These are phyloP conservation scores for Corylus americana DNA, from an alignment of 306 rosid genomes.

Conservation along the genomic window DNA sequence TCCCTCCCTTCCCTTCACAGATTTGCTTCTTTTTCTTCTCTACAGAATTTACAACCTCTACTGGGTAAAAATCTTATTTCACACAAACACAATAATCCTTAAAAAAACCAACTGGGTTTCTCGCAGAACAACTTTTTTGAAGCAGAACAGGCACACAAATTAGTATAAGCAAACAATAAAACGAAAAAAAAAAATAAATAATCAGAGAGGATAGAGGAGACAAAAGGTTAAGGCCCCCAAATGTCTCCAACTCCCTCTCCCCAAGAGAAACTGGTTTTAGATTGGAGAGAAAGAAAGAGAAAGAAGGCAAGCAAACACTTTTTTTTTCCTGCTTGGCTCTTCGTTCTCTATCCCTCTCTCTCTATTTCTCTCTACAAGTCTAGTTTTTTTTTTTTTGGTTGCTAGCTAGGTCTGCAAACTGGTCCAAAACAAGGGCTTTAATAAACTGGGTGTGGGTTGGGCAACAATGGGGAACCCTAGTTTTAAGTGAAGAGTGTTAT, in stretches of 20 bases:
- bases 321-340: conserved; percentile 44
- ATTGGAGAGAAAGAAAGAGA: conserved; percentile 65
- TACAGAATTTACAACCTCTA: conserved; percentile 1
- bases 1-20: not conserved
- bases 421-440: conserved; percentile 15
- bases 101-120: conserved; percentile 26
- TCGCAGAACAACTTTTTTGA: conserved; percentile 8
- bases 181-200: not conserved
- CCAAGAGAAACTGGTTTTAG: conserved; percentile 6
- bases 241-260: conserved; percentile 61
- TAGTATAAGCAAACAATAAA: conserved; percentile 11
- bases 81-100: not conserved
- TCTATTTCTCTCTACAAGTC: conserved; percentile 26
- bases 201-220: conserved; percentile 59
- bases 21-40: not conserved
- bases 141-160: not conserved
- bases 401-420: not conserved
- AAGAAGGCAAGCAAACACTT: conserved; percentile 48
- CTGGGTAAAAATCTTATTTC: conserved; percentile 1
- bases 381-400: not conserved
- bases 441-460: conserved; percentile 11
- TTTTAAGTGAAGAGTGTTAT: conserved; percentile 19
- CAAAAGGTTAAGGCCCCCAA: conserved; percentile 47
- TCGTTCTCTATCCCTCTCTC: conserved; percentile 77
- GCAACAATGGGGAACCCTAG: conserved; percentile 64